A percentile compares a stretch with the other conserved stretches of the same genome.
Evolutionary conservation across 306 rosid genomes (phyloP).

Genomic region (Calophaca sinica): DNA sequence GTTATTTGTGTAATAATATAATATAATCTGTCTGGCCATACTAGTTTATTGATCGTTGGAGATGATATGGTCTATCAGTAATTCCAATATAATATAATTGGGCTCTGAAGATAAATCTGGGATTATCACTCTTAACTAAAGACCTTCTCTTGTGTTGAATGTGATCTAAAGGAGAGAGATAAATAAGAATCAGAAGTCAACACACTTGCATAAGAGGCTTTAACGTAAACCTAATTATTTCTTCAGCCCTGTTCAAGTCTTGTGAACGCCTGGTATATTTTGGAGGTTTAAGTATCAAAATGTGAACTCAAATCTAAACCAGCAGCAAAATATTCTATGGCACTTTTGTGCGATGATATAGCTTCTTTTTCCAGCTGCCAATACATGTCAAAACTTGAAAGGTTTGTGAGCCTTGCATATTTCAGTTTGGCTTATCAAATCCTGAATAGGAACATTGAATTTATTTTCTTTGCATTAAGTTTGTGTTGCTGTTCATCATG

Average conservation of each 20-base stretch:
- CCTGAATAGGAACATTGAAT: no score
- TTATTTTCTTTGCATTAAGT: background rate
- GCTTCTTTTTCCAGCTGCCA: background rate
- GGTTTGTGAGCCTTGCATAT: background rate
- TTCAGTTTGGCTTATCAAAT: no score
- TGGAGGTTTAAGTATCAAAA: slow-evolving; percentile 15
- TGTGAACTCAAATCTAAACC: background rate
- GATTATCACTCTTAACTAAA: background rate
- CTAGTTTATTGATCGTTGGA: background rate
- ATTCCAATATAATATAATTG: background rate
- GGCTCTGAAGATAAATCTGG: slow-evolving; percentile 21
- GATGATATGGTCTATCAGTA: no score
- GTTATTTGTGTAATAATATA: background rate
- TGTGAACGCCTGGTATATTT: background rate
- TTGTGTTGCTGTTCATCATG: slow-evolving; percentile 13
- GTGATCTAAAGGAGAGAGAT: background rate
- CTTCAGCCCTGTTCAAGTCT: background rate
- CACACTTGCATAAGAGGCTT: background rate
- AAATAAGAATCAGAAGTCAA: background rate
- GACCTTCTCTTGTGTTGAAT: background rate
- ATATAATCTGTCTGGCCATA: background rate
- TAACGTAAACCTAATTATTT: background rate
- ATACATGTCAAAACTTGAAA: no score
- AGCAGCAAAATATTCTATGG: background rate
- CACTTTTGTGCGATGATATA: background rate